A percentile compares a stretch with the other conserved stretches of the same genome.
phyloP scores from a whole-genome alignment of 108 stramenopile species.

The Nitzschia sp. region DNA sequence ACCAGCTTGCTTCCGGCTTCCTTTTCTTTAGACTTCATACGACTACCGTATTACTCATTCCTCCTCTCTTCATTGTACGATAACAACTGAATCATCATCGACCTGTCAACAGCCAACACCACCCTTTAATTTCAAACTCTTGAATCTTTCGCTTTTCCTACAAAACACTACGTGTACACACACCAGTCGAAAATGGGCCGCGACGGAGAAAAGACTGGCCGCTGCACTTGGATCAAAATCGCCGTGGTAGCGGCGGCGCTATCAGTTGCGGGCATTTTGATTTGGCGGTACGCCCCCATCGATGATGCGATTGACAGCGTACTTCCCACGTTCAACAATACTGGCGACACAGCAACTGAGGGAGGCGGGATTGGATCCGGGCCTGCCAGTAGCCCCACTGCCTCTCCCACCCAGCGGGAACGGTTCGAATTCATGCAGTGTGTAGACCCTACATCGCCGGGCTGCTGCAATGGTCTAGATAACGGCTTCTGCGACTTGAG shows the following conservation, averaged over 20 bases:
- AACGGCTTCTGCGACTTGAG: constrained; percentile 53
- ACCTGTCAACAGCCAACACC: too few species aligned
- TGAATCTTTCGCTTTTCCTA: too few species aligned
- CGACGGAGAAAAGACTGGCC: background rate
- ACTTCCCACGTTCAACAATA: constrained; percentile 23
- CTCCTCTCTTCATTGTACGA: too few species aligned
- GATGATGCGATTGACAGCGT: constrained; percentile 27
- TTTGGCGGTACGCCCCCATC: constrained; percentile 39
- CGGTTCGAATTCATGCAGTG: constrained; percentile 31
- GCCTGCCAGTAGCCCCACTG: constrained; percentile 3
- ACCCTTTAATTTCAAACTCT: too few species aligned
- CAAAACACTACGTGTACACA: too few species aligned
- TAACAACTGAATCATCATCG: too few species aligned
- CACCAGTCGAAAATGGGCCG: constrained; percentile 10
- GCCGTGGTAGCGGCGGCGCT: constrained; percentile 5
- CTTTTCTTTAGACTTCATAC: too few species aligned
- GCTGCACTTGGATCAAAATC: constrained; percentile 32
- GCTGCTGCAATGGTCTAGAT: constrained; percentile 70
- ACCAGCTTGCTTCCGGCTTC: too few species aligned
- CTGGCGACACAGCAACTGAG: background rate
- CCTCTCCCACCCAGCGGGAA: constrained; percentile 9
- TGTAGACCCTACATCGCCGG: background rate
- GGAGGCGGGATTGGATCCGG: background rate
- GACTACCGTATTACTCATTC: too few species aligned
- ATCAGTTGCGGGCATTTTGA: constrained; percentile 11